phyloP scores from a whole-genome alignment of 306 rosid species.

The Cucumis hystrix region DNA sequence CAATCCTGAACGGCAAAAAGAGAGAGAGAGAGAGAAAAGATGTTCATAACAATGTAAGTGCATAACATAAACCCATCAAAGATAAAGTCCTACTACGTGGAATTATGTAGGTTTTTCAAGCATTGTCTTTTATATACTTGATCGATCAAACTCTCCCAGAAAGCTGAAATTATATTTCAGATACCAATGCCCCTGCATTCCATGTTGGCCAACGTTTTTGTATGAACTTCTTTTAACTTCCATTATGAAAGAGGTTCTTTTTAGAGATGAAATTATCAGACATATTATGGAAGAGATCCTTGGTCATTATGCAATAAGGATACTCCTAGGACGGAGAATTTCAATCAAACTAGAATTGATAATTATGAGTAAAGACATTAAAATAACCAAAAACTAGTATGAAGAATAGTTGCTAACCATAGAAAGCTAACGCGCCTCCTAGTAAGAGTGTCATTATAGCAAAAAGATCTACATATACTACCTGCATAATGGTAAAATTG shows the following conservation, averaged over 20 bases:
- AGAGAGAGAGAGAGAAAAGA: background rate
- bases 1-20: constrained; percentile 33
- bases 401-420: constrained; percentile 32
- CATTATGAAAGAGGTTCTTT: background rate
- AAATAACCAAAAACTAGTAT: constrained; percentile 2
- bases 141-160: background rate
- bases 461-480: constrained; percentile 61
- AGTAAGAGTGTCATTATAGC: constrained; percentile 51
- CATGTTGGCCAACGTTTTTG: background rate
- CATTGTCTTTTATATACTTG: background rate
- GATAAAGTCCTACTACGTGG: background rate
- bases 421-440: constrained; percentile 76
- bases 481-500: constrained; percentile 47
- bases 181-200: background rate
- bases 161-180: background rate
- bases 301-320: background rate
- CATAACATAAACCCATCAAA: background rate
- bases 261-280: background rate
- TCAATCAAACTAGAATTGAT: background rate
- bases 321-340: background rate
- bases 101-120: background rate
- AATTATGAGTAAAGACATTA: background rate
- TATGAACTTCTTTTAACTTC: background rate
- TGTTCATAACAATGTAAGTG: background rate
- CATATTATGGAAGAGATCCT: background rate